phyloP scores from a whole-genome alignment of 2,329 filamentous ascomycete genomes.

The Xylaria sp. region DNA sequence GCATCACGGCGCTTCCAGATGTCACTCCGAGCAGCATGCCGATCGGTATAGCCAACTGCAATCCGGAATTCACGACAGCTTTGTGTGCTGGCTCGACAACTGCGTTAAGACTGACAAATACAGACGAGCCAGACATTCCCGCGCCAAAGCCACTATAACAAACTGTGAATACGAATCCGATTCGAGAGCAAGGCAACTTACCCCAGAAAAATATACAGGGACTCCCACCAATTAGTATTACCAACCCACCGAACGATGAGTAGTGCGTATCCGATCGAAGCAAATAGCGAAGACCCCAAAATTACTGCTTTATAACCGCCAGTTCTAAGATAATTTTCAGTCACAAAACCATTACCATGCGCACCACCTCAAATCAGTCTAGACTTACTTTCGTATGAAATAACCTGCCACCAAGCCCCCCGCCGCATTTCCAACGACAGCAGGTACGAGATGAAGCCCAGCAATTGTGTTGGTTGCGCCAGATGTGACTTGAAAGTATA shows the following conservation, averaged over 20 bases:
- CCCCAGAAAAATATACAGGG: slow-evolving; percentile 68
- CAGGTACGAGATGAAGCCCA: slow-evolving; percentile 70
- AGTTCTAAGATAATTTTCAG: slow-evolving; percentile 53
- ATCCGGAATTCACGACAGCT: slow-evolving; percentile 60
- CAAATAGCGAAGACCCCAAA: slow-evolving; percentile 59
- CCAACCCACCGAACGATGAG: slow-evolving; percentile 69
- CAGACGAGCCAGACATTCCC: slow-evolving; percentile 50
- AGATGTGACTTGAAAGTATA: slow-evolving; percentile 75
- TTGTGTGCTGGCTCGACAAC: slow-evolving; percentile 57
- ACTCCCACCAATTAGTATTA: slow-evolving; percentile 64
- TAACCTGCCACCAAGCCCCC: slow-evolving; percentile 70
- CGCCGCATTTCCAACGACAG: slow-evolving; percentile 72
- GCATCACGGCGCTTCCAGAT: slow-evolving; percentile 43
- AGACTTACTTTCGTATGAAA: slow-evolving; percentile 59
- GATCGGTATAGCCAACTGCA: slow-evolving; percentile 58
- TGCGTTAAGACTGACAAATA: slow-evolving; percentile 61
- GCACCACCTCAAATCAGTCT: neutral
- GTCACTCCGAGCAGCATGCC: slow-evolving; percentile 49
- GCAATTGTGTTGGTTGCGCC: slow-evolving; percentile 67
- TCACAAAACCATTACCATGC: neutral
- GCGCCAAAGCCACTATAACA: slow-evolving; percentile 59
- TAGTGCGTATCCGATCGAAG: slow-evolving; percentile 60
- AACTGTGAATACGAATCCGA: slow-evolving; percentile 20
- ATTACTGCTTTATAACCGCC: slow-evolving; percentile 69
- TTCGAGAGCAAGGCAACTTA: slow-evolving; percentile 36